Conservation (phyloP, 257 asterid genomes). For the Salvia hispanica region DNA sequence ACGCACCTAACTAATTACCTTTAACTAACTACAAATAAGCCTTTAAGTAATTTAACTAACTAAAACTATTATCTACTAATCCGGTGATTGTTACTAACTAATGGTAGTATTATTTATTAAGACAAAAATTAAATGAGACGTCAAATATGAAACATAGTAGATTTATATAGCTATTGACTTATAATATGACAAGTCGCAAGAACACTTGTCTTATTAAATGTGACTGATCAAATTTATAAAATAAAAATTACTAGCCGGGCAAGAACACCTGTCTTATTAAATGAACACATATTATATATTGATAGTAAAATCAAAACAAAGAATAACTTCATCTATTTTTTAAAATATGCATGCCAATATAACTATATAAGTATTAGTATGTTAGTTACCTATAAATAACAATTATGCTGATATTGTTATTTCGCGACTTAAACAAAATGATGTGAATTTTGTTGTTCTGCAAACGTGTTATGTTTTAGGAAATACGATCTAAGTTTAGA, state of each 20-base stretch:
- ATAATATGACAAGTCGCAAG: background rate
- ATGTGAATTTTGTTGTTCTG: no score
- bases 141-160: background rate
- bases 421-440: background rate
- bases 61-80: background rate
- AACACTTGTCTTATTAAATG: background rate
- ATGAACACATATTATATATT: no score
- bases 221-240: no score
- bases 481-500: background rate
- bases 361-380: no score
- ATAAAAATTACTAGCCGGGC: background rate
- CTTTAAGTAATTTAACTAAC: slow-evolving; percentile 38
- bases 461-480: no score
- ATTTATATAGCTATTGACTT: background rate
- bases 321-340: background rate
- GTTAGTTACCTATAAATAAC: background rate
- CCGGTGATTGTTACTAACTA: background rate
- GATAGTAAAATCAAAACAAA: no score
- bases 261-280: background rate
- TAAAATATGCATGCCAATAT: background rate
- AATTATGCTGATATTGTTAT: background rate
- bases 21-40: slow-evolving; percentile 3
- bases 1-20: slow-evolving; percentile 52
- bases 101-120: background rate
- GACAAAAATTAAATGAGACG: background rate